phyloP scores from a whole-genome alignment of 495 filamentous ascomycete species.

The Penicillium bialowiezense region DNA sequence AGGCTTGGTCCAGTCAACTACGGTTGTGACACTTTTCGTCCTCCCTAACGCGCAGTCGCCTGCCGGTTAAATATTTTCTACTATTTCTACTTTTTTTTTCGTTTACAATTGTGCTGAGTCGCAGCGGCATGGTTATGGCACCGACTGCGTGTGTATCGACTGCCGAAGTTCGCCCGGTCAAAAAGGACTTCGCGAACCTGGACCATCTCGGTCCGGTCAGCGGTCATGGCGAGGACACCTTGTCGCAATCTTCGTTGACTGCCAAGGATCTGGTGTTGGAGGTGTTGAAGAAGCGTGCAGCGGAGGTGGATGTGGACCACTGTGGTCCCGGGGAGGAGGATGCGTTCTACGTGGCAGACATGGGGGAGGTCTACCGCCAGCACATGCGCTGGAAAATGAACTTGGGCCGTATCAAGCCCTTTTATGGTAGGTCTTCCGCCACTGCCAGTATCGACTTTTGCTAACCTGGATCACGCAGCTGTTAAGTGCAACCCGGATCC shows the following conservation, averaged over 20 bases:
- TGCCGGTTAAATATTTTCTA: constrained; percentile 16
- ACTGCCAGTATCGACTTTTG: background rate
- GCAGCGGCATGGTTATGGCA: constrained; percentile 63
- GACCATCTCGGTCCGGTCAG: constrained; percentile 25
- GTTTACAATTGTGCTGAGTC: constrained; percentile 33
- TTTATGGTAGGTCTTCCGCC: constrained; percentile 70
- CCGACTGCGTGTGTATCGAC: constrained; percentile 58
- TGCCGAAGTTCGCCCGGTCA: constrained; percentile 48
- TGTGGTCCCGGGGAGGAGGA: constrained; percentile 92
- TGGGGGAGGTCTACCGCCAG: constrained; percentile 98
- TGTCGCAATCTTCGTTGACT: constrained; percentile 46
- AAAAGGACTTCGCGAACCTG: constrained; percentile 31
- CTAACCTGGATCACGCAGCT: constrained; percentile 48
- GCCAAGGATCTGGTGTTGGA: constrained; percentile 66
- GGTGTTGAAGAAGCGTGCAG: constrained; percentile 76
- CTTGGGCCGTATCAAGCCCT: constrained; percentile 87
- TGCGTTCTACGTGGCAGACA: constrained; percentile 95
- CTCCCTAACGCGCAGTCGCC: constrained; percentile 69
- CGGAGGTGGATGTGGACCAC: constrained; percentile 74
- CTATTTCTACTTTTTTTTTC: constrained; percentile 17
- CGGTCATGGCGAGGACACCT: constrained; percentile 40
- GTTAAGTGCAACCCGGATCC: constrained; percentile 98
- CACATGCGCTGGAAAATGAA: constrained; percentile 97
- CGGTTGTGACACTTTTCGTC: constrained; percentile 84
- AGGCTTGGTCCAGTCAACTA: constrained; percentile 59